Base-by-base conservation (phyloP, 345 rosid species). In the Erodium maritimum region DNA sequence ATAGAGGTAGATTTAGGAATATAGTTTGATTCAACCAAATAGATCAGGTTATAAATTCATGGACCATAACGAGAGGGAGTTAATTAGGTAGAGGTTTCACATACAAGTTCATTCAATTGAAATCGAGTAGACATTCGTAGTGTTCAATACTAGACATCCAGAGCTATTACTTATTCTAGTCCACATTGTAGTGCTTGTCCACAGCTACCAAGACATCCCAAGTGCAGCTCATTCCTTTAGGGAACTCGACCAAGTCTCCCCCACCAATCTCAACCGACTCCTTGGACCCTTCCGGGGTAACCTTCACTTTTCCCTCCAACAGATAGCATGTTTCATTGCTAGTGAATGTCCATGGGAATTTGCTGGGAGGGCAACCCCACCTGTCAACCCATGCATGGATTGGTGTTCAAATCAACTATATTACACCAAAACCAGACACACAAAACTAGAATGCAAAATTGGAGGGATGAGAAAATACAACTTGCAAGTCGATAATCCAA, bases 231-330 rank as follows among this genome's bases (percentile, higher is more conserved):
- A 79, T 79, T 33, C 83, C 83, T 64, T 75, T 65, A 10, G 83
- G 80, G 25, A 79, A 79, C 11, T 75, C 69, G 55, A 66, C 80
- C 75, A 79, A 65, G 70, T 79, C 80, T 22, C 82, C 77, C 11
- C 75, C 70, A 22, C 73, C 64, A 20, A 78, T 75, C 64, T 72
- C 77, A 11, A 79, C 75, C 54, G 69, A 63, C 20, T 62, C 82
- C 57, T 75, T 77, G 6, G 59, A 22, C 20, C 79, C 83, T 4
- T 79, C 74, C 6, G 67, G 75, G 46, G 45, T 21, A 46, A 78
- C 77, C 29, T 24, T 64, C 58, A 75, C 82, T 62, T 68, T 75
- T 10, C 82, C 80, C 59, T 75, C 70, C 17, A 78, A 62, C 17
- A 75, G 33, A 65, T 78, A 78, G 73, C 75, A 75, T 17, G 82